These are phyloP conservation scores for Sclerotinia subarctica DNA, from an alignment of 2,329 filamentous ascomycete species.

Conservation along the genomic window DNA sequence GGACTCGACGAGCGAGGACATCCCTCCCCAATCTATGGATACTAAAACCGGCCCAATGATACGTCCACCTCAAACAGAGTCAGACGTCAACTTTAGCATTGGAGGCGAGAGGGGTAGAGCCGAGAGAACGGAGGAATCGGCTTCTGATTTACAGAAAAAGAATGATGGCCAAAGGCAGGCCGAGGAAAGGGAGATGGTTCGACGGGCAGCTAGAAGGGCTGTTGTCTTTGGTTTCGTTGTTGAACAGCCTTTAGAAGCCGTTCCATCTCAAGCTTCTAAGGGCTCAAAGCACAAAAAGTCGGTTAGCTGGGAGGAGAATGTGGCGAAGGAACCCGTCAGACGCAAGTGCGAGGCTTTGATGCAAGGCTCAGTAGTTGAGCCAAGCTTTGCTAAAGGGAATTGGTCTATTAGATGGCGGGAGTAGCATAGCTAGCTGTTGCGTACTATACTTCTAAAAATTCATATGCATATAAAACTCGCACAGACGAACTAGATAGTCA, in stretches of 20 bases:
- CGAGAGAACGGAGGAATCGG: conserved; percentile 51
- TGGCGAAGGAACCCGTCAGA: neutral
- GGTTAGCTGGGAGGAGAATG: conserved; percentile 1
- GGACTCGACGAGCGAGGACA: conserved; percentile 12
- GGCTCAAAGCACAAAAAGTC: conserved; percentile 14
- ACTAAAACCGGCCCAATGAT: conserved; percentile 14
- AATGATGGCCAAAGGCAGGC: conserved; percentile 29
- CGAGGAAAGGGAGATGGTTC: conserved; percentile 26
- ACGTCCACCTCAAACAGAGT: conserved; percentile 20
- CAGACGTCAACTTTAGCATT: conserved; percentile 51
- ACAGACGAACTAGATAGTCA: neutral
- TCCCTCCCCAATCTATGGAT: neutral
- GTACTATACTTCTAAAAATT: conserved; percentile 7
- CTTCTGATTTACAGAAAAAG: conserved; percentile 49
- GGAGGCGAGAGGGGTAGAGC: conserved; percentile 54
- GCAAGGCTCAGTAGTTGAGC: conserved; percentile 19
- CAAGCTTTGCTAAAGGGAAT: conserved; percentile 19
- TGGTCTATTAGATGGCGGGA: conserved; percentile 21
- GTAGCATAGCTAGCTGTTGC: neutral
- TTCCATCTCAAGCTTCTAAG: conserved; percentile 2
- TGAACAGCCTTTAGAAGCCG: neutral
- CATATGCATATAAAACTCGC: neutral
- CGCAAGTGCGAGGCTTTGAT: conserved; percentile 20
- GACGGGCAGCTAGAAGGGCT: conserved; percentile 25
- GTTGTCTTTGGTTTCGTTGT: conserved; percentile 27